Base-by-base conservation (phyloP, 352 stramenopile species). In the Thalassiosira exigua region DNA sequence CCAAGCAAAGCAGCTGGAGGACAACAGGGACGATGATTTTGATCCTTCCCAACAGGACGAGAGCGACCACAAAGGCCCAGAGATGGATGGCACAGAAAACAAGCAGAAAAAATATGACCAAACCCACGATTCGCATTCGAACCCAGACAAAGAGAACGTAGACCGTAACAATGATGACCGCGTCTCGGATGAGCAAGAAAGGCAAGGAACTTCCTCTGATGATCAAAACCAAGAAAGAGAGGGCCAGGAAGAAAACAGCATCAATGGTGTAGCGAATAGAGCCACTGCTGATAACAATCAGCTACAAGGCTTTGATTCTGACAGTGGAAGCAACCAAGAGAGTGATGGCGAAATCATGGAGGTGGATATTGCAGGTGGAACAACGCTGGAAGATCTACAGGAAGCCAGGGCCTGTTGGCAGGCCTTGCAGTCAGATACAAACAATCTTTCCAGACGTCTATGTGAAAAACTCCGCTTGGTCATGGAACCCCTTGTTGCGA, bases 381-480 rank as follows among this genome's bases (percentile, higher is more conserved):
- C 60, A 30, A 83, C 57, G 36, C 53, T 46, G 17, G 78, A 89
- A 60, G 81, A 82, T 27, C 61, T 85, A 19, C 56, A 81, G 26
- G 73, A 87, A 67, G 84, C 81, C 33, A 62, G 83, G 44, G 48
- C 75, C 59, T 83, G 97, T 21, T 99, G 96, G 96, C 90, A 92
- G 39, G 94, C 95, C 70, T 97, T 98, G 81, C 95, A 96, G 42
- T 90, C 94, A 9, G 87, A 98, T 42, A 99, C 97, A 17, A 90
- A 94, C 44, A 93, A 92, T 30, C 83, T 98, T 19, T 96, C 97
- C 0, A 90, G 98, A 70, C 91, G 97, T 3, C 86, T 99, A 22
- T 99, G 97, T 62, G 98, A 99, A 87, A 97, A 99, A 64, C 92
- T 99, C 12, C 92, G 97, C 0, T 90, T 99, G 50, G 95, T 99